Percentiles rank a stretch among this genome's conserved stretches.
phyloP scores from a whole-genome alignment of 2,329 filamentous ascomycete genomes.

The Sarocladium kiliense region DNA sequence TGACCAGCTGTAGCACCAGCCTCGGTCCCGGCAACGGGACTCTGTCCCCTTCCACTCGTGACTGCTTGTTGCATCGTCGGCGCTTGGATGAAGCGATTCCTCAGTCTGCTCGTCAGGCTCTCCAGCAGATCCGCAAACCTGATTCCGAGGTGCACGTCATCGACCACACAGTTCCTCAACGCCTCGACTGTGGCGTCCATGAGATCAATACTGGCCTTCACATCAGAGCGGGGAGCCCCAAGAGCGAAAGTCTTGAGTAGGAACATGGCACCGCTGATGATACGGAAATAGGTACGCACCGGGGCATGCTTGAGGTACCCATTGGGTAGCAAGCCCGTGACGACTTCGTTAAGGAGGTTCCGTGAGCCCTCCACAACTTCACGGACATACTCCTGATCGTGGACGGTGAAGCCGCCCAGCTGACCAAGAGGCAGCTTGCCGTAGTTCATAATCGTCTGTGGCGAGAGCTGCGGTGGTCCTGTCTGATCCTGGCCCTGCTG shows the following conservation, averaged over 20 bases:
- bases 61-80: slow-evolving; percentile 38
- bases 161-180: slow-evolving; percentile 72
- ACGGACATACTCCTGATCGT: slow-evolving; percentile 67
- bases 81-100: slow-evolving; percentile 67
- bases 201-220: slow-evolving; percentile 67
- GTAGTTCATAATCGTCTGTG: slow-evolving; percentile 60
- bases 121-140: slow-evolving; percentile 80
- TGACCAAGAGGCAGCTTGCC: slow-evolving; percentile 60
- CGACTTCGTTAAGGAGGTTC: slow-evolving; percentile 70
- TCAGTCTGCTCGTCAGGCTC: slow-evolving; percentile 67
- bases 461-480: slow-evolving; percentile 37
- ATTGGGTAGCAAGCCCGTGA: slow-evolving; percentile 67
- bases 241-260: slow-evolving; percentile 79
- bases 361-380: slow-evolving; percentile 75
- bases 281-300: slow-evolving; percentile 79
- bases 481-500: slow-evolving; percentile 25
- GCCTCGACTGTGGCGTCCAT: slow-evolving; percentile 72
- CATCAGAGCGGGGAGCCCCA: slow-evolving; percentile 72
- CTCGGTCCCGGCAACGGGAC: slow-evolving; percentile 30
- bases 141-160: slow-evolving; percentile 81
- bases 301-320: slow-evolving; percentile 79
- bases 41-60: slow-evolving; percentile 33
- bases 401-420: slow-evolving; percentile 57
- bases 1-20: slow-evolving; percentile 20
- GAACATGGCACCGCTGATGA: slow-evolving; percentile 82